Evolutionary conservation across 164 flowering plant species (phyloP), one percentile per base, ranked within the genome.

Genomic region (Cinnamomum micranthum): DNA sequence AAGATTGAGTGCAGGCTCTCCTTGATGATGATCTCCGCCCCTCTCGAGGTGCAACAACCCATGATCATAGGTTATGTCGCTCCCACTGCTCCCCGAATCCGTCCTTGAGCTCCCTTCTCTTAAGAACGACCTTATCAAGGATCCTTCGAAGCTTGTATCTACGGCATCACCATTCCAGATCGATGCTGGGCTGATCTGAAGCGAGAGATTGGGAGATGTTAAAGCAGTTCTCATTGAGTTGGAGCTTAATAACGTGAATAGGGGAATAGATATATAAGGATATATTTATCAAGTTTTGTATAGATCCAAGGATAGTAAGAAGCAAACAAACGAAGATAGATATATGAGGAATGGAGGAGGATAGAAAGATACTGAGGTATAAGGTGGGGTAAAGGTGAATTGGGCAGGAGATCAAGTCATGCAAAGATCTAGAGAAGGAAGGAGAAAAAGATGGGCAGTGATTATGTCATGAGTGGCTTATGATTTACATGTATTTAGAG

Each of bases 401-500:
- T 19, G 12, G 19, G 27, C 28, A 19, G 24, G 50, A 14, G 41
- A 68, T 71, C 58, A 73, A 62, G 19, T 80, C 73, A 80, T 80
- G 68, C 72, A 77, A 70, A 74, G 68, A 59, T 70, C 55, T 50
- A 68, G 62, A 71, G 31, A 62, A 24, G 47, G 9, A 35, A 65
- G 25, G 23, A 47, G 14, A 9, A 55, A 60, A 68, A 28, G 55
- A 71, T 5, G 7, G 52, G 27, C 10, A 66, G 81, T 89, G 86
- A 88, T 94, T 85, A 88, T 77, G 74, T 88, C 90, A 92, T 92
- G 93, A 94, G 92, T 92, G 82, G 73, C 87, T 81, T 79, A 90
- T 94, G 92, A 94, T 94, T 90, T 88, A 88, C 87, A 80, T 84
- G 85, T 74, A 17, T 67, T 28, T 67, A 15, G 6, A 14, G 72